phyloP scores from a whole-genome alignment of 2,329 filamentous ascomycete genomes.

The Ilyonectria sp. region DNA sequence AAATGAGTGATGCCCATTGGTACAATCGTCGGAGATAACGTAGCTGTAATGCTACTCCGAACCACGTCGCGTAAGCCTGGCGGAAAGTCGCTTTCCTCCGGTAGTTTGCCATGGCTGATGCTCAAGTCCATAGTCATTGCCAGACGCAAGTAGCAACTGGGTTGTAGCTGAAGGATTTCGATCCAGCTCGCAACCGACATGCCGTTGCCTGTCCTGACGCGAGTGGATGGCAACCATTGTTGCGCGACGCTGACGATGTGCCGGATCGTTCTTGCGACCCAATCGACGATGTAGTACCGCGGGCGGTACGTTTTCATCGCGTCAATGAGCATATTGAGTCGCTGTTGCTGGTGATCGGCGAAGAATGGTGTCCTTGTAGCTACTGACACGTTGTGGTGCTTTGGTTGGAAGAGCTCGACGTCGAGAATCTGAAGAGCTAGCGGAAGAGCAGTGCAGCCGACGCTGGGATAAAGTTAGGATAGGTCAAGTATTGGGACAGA shows the following conservation, averaged over 20 bases:
- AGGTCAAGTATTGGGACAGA: rapidly evolving
- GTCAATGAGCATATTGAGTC: constrained; percentile 39
- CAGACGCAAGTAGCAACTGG: constrained; percentile 38
- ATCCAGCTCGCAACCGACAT: constrained; percentile 28
- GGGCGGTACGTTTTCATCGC: constrained; percentile 43
- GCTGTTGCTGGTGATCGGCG: constrained; percentile 37
- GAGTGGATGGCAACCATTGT: constrained; percentile 21
- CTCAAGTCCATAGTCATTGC: constrained; percentile 46
- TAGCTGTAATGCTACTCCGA: constrained; percentile 8
- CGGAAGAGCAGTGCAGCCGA: constrained; percentile 43
- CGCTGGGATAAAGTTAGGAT: constrained; percentile 18
- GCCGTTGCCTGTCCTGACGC: background rate
- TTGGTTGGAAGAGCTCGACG: constrained; percentile 39
- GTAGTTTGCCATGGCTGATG: constrained; percentile 43
- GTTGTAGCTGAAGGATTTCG: constrained; percentile 39
- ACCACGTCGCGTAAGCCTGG: constrained; percentile 33
- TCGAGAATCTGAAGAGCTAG: constrained; percentile 45
- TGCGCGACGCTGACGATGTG: constrained; percentile 40
- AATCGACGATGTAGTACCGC: constrained; percentile 45
- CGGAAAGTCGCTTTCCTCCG: constrained; percentile 45
- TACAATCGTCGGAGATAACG: constrained; percentile 1
- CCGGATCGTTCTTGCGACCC: constrained; percentile 41
- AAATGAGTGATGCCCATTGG: background rate
- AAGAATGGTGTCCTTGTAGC: background rate
- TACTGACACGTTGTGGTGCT: background rate